These are phyloP conservation scores for Furcasterigmium furcatum DNA, from an alignment of 2,329 filamentous ascomycete species.

Conservation along the genomic window DNA sequence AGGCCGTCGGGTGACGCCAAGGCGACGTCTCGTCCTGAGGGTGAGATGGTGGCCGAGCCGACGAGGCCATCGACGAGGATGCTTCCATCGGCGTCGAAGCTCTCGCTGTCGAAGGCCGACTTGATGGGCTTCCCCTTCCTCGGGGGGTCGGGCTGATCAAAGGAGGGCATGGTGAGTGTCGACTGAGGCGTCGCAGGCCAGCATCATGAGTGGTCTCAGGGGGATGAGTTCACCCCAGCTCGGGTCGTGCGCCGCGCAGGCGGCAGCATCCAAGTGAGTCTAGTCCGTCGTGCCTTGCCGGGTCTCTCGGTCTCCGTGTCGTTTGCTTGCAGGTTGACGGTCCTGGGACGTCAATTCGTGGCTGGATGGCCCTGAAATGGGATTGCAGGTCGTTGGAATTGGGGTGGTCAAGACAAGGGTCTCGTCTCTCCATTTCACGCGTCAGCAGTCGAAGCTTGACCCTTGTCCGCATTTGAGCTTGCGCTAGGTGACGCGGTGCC, in stretches of 20 bases:
- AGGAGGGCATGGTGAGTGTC: slow-evolving; percentile 41
- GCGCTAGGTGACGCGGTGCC: background rate
- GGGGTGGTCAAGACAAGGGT: background rate
- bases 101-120: slow-evolving; percentile 79
- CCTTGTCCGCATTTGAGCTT: background rate
- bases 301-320: too few species aligned
- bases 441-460: background rate
- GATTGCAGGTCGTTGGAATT: background rate
- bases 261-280: slow-evolving; percentile 1
- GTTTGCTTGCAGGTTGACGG: too few species aligned
- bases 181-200: background rate
- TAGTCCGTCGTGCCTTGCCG: too few species aligned
- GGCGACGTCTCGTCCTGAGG: slow-evolving; percentile 85
- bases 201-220: background rate
- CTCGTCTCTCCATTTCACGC: background rate
- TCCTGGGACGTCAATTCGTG: too few species aligned
- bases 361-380: background rate
- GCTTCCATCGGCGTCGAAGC: slow-evolving; percentile 79
- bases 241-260: background rate
- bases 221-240: background rate
- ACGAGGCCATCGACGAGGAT: slow-evolving; percentile 81
- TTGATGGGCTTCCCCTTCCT: slow-evolving; percentile 59
- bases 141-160: slow-evolving; percentile 41
- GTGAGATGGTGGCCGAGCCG: slow-evolving; percentile 89
- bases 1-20: slow-evolving; percentile 85